Evolutionary conservation across 2,329 filamentous ascomycete species (phyloP), one percentile per base, ranked within the genome.

Genomic region (Biscogniauxia sp.): DNA sequence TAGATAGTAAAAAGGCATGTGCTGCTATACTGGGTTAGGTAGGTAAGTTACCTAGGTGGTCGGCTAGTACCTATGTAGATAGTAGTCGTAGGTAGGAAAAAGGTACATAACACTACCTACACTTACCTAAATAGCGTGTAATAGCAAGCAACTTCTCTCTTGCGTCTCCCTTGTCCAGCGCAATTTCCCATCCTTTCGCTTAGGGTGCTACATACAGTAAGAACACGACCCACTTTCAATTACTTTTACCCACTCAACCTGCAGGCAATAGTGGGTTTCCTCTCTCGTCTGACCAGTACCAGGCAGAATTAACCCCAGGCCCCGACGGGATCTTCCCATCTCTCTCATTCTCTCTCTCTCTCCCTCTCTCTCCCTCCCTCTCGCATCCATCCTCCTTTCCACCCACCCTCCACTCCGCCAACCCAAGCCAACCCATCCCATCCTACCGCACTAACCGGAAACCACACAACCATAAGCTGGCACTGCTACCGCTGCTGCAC

Each of bases 151-250:
- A 5, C 11, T 13, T 50, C 45, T 7, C 45, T 50, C 45, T 20
- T 50, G 17, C 20, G 45, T 50, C 26, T 57, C 63, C 66, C 66
- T 67, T 55, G 68, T 67, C 66, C 61, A 57, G 64, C 58, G 66
- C 53, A 70, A 70, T 70, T 68, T 70, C 68, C 66, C 67, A 56
- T 63, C 59, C 58, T 69, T 54, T 69, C 67, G 68, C 68, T 69
- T 69, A 57, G 28, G 49, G 54, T 66, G 59, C 66, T 68, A 51
- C 17, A 66, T 65, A 6, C 37, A 63, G 66, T 64, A 66, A 64
- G 60, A 56, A 57, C 20, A 20, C 51, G 25, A 37, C 28, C 56
- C 51, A 58, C 28, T 25, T 54, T 23, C 32, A 23, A 45, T 25
- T 45, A 59, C 13, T 37, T 37, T 23, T 20, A 57, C 55, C 50